These are phyloP conservation scores for Ichthyophthirius multifiliis DNA, from an alignment of 169 alveolate genomes.

Conservation along the genomic window DNA sequence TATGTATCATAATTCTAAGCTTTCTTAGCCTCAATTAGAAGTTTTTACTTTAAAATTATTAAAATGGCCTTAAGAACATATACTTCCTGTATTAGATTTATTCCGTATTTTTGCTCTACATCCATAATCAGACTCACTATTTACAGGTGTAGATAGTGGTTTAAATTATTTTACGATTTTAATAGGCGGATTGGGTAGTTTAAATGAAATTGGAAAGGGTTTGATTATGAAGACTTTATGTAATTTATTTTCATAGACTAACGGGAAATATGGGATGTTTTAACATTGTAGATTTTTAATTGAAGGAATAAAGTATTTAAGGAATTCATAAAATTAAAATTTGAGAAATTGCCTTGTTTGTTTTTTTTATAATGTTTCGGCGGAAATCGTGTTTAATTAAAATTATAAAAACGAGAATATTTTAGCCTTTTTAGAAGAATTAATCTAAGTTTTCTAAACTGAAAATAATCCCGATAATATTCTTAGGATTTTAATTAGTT, in stretches of 20 bases:
- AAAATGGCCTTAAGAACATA: slow-evolving; percentile 63
- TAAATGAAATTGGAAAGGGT: slow-evolving; percentile 33
- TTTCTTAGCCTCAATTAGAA: slow-evolving; percentile 40
- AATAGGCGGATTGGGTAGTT: slow-evolving; percentile 25
- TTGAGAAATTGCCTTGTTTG: background rate
- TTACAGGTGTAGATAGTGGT: slow-evolving; percentile 76
- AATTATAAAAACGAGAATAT: background rate
- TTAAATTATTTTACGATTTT: slow-evolving; percentile 52
- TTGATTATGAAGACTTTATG: slow-evolving; percentile 11
- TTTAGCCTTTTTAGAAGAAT: background rate
- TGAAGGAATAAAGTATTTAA: background rate
- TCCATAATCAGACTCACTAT: slow-evolving; percentile 65
- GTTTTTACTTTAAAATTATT: slow-evolving; percentile 61
- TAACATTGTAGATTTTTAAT: background rate
- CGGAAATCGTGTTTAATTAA: background rate
- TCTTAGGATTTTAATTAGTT: background rate
- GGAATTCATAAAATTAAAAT: background rate
- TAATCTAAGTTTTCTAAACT: background rate
- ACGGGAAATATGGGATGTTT: background rate
- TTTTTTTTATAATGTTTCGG: slow-evolving; percentile 24
- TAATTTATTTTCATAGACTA: slow-evolving; percentile 2
- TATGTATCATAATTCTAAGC: slow-evolving; percentile 31
- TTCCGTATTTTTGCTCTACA: slow-evolving; percentile 77
- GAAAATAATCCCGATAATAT: slow-evolving; percentile 31
- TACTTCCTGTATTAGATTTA: slow-evolving; percentile 80